A percentile compares a stretch with the other conserved stretches of the same genome.
phyloP scores from a whole-genome alignment of 768 basidiomycete genomes.

The Cystofilobasidium macerans region DNA sequence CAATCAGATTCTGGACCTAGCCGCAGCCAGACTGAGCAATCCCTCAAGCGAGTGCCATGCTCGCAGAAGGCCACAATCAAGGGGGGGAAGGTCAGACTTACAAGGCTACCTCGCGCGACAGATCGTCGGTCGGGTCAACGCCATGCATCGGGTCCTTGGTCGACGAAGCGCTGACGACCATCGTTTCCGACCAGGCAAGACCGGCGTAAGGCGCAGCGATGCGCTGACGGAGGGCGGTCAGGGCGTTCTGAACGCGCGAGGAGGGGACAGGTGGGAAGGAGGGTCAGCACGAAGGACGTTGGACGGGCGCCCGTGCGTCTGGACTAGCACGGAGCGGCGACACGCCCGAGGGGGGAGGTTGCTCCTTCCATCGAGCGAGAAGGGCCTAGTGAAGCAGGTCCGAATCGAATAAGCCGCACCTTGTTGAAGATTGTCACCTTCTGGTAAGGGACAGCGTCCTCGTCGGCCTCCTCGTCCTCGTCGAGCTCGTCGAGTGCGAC shows the following conservation, averaged over 20 bases:
- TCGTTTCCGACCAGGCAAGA: slow-evolving; percentile 31
- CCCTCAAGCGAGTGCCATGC: neutral
- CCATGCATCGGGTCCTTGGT: slow-evolving; percentile 31
- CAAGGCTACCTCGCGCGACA: slow-evolving; percentile 93
- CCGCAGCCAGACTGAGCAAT: neutral
- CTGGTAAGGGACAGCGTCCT: slow-evolving; percentile 68
- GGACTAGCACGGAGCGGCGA: too few relatives aligned
- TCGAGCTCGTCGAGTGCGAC: slow-evolving; percentile 34
- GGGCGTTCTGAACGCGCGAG: slow-evolving; percentile 30
- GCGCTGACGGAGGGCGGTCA: slow-evolving; percentile 26
- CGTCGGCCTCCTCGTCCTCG: slow-evolving; percentile 48
- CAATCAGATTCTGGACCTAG: too few relatives aligned
- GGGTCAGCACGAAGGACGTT: too few relatives aligned
- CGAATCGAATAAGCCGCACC: slow-evolving; percentile 40
- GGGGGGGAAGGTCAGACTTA: slow-evolving; percentile 43
- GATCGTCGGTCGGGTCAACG: slow-evolving; percentile 50
- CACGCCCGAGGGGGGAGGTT: too few relatives aligned
- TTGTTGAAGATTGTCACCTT: slow-evolving; percentile 75
- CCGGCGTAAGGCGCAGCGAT: slow-evolving; percentile 20
- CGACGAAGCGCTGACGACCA: slow-evolving; percentile 32
- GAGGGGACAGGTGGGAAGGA: slow-evolving; percentile 52
- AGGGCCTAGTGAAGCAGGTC: neutral
- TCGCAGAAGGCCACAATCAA: neutral
- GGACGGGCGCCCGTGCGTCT: too few relatives aligned
- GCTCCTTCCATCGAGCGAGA: slow-evolving; percentile 18